Evolutionary conservation across 257 asterid genomes (phyloP), one percentile per base, ranked within the genome.

Genomic region (Nemophila menziesii): DNA sequence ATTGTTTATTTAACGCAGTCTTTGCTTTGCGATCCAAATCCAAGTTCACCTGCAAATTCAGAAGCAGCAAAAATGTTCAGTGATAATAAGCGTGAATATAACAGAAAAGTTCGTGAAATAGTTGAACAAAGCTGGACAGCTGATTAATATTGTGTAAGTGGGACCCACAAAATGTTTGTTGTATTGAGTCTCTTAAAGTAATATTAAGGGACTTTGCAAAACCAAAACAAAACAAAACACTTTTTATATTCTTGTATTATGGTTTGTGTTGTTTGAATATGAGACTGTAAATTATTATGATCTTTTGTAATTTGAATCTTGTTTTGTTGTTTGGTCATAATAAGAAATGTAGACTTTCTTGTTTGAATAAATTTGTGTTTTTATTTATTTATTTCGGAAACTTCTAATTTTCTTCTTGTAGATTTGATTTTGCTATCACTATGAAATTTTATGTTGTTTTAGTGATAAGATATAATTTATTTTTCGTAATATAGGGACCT

Each of bases 101-200:
- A 84, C 68, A 66, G 95, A 72, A 84, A 78, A 65, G 92, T 80
- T 47, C 93, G 85, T 17, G 95, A 80, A 65, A 67, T 80, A 52
- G 93, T 84, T 38, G 95, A 84, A 72, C 92, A 84, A 68, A 84
- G 95, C 64, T 84, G 95, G 93, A 80, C 92, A 8, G 95, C 93
- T 2, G 95, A 84, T 74, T 84, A 73, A 23, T 38, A 40, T 40
- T 26, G 46, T 53, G 52, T 43, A 47, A 57, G 53, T 58, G 53
- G 62, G 67, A 63, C 61, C 57, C 59, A 16, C 46, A 59, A 57
- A 44, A 40, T 48, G 60, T n/a, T n/a, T n/a, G n/a, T n/a, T n/a
- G n/a, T n/a, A n/a, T n/a, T n/a, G n/a, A n/a, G n/a, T n/a, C n/a
- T n/a, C n/a, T n/a, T n/a, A n/a, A n/a, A n/a, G n/a, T n/a, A n/a